A percentile compares a stretch with the other conserved stretches of the same genome.
Evolutionary conservation across 2,329 filamentous ascomycete species (phyloP).

Genomic region (Herpotrichia juniperi): DNA sequence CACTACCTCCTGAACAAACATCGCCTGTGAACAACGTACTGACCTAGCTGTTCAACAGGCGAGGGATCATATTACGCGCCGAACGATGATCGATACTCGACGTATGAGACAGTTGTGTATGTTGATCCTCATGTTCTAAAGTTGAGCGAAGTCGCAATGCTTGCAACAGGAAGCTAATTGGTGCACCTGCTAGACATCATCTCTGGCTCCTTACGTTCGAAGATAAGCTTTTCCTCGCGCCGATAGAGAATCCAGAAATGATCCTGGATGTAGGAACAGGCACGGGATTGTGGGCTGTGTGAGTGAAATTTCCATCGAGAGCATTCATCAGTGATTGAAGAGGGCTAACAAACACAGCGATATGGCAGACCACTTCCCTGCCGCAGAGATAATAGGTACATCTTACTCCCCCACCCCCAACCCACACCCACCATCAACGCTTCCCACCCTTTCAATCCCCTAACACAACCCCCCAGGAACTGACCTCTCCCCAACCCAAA

Average conservation of each 20-base stretch:
- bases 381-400: slow-evolving; percentile 38
- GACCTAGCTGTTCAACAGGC: slow-evolving; percentile 12
- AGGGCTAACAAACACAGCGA: slow-evolving; percentile 21
- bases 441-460: neutral
- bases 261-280: slow-evolving; percentile 45
- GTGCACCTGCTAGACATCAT: slow-evolving; percentile 30
- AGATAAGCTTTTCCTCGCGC: slow-evolving; percentile 43
- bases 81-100: slow-evolving; percentile 38
- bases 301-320: neutral
- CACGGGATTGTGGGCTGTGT: slow-evolving; percentile 44
- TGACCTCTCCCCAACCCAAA: slow-evolving; percentile 44
- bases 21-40: neutral
- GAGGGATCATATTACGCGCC: slow-evolving; percentile 43
- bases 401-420: neutral
- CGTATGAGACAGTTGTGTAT: slow-evolving; percentile 35
- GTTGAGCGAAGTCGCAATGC: neutral
- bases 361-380: slow-evolving; percentile 45
- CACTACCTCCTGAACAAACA: neutral
- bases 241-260: slow-evolving; percentile 29
- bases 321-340: neutral
- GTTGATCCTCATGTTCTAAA: slow-evolving; percentile 1
- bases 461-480: slow-evolving; percentile 22
- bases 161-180: too few species aligned
- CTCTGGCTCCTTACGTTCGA: slow-evolving; percentile 43
- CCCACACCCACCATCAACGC: neutral